Base-by-base conservation (phyloP, 148 eudicot genomes). In the Polygonum aviculare region DNA sequence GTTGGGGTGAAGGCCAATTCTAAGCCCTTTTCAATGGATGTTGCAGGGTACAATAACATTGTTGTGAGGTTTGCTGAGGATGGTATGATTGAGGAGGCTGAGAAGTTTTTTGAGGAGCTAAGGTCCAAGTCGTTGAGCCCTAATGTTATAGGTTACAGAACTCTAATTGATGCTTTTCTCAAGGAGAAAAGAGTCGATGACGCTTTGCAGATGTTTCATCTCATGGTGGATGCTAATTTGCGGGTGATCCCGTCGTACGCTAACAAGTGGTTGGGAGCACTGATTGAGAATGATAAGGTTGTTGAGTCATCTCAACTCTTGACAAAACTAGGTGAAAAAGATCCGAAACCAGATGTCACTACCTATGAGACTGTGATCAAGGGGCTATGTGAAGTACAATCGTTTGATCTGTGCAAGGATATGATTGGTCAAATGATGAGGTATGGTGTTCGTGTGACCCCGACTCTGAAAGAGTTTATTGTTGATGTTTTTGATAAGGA, bases 1-100 rank as follows among this genome's bases (percentile, higher is more conserved):
- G 85, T 84, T 14, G 91, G 91, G 7, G 86, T 82, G 10, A 88
- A 86, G 76, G 67, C 49, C 44, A 82, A 79, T 69, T 89, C 96
- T 33, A 89, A 87, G 81, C 96, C 92, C 52, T 93, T 93, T 84
- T 77, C 89, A 2, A 93, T 93, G 98, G 98, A 93, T 84, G 93
- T 91, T 7, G 90, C 91, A 5, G 98, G 98, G 11, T 93, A 82
- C 67, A 93, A 83, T 74, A 93, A 93, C 47, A 87, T 93, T 52
- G 81, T 93, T 44, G 80, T 80, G 6, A 84, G 86, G 83, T 87
- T 89, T 76, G 89, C 86, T 22, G 98, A 93, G 88, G 79, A 80
- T 78, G 94, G 84, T 36, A 89, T 89, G 97, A 81, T 90, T 83
- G 86, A 80, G 54, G 90, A 91, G 74, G 98, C 98, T 0, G 98